Base-by-base conservation (phyloP, 441 rosid genomes). In the Adansonia grandidieri region DNA sequence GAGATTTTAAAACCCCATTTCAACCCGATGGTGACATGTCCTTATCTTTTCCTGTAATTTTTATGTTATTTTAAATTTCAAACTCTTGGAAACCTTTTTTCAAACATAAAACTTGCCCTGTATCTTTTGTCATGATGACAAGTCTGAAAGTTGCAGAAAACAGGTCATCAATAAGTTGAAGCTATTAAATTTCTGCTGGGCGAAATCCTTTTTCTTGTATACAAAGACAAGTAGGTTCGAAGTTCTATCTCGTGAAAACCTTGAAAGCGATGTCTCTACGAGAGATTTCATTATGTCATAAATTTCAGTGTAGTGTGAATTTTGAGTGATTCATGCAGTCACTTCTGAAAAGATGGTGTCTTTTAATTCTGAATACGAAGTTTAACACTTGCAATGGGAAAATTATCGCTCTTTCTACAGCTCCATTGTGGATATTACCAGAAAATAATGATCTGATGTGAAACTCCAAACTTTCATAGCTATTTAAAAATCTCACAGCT, bases 61-160 rank as follows among this genome's bases (percentile, higher is more conserved):
- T 28, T 1, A 1, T 28, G 32, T 28, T 28, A 1, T 28, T 28
- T 28, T 28, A 44, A 73, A 37, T 57, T 73, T 73, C 17, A 40
- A 37, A 72, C 5, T 72, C 37, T 56, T 14, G 0, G 5, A 5
- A 68, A 47, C 32, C 51, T 64, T 56, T 45, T 20, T 67, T 15
- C 0, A 17, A 19, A 40, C 51, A 32, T 19, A n/a, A 57, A 42
- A 54, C 40, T 61, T 22, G 4, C 40, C 17, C 53, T 19, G 76
- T 44, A 4, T 1, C 15, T 61, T 61, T 37, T 6, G 15, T 40
- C 54, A 40, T 58, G 53, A 58, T 73, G 76, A 73, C 63, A 53
- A 71, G 62, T 71, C 63, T 71, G 63, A 53, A 5, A 71, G 8
- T n/a, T 71, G 75, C 75, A 53, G 75, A 71, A 32, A 40, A 71